phyloP scores from a whole-genome alignment of 345 rosid species.

The Noccaea caerulescens region DNA sequence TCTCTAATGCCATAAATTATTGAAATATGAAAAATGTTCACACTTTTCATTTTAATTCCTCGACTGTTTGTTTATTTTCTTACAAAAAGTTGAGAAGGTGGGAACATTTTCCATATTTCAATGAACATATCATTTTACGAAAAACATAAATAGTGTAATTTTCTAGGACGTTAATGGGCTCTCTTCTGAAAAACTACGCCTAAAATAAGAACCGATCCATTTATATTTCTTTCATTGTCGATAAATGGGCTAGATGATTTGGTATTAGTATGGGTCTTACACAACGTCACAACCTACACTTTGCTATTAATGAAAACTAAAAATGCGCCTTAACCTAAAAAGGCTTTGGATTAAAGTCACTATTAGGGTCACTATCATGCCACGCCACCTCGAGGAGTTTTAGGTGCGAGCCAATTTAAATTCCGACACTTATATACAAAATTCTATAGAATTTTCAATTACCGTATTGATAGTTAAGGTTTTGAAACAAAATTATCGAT shows the following conservation, averaged over 20 bases:
- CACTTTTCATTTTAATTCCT: neutral
- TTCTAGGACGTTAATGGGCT: conserved; percentile 16
- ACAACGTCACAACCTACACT: neutral
- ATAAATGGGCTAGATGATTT: neutral
- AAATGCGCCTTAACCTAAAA: neutral
- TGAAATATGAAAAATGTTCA: too few species aligned
- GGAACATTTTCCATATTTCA: neutral
- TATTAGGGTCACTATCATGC: too few species aligned
- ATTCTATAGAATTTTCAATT: too few species aligned
- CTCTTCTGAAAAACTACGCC: neutral
- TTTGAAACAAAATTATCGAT: too few species aligned
- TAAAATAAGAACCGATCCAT: neutral
- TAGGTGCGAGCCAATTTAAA: too few species aligned
- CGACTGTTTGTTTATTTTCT: neutral
- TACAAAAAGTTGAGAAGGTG: neutral
- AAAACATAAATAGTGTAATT: neutral
- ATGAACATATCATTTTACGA: neutral
- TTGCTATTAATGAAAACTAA: neutral
- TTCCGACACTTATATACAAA: too few species aligned
- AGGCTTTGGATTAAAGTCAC: too few species aligned
- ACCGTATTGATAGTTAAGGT: too few species aligned
- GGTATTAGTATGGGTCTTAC: neutral
- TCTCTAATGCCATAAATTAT: too few species aligned
- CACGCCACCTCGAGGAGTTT: too few species aligned
- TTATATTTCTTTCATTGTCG: neutral